Evolutionary conservation across 1,284 basidiomycete species (phyloP).

Genomic region (Ceratorhiza oryzae-sativae): DNA sequence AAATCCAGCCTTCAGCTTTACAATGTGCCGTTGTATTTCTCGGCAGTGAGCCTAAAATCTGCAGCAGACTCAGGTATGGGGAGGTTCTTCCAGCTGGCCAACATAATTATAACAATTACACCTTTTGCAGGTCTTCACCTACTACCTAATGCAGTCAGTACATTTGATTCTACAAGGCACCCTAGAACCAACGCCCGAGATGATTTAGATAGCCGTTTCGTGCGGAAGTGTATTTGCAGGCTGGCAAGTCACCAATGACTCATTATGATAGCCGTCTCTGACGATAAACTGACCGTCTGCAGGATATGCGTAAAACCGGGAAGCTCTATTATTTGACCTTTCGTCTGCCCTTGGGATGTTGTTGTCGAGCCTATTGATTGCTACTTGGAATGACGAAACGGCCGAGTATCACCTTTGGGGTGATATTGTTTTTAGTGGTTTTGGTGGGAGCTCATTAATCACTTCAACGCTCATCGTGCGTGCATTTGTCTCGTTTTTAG

Average conservation of each 20-base stretch:
- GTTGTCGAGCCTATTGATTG: constrained; percentile 60
- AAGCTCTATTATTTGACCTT: constrained; percentile 78
- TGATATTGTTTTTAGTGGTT: constrained; percentile 78
- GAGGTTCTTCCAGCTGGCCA: constrained; percentile 44
- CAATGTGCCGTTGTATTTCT: constrained; percentile 87
- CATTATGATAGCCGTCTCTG: too few relatives aligned
- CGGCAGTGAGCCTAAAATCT: constrained; percentile 78
- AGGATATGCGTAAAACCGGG: constrained; percentile 76
- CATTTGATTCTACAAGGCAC: neutral
- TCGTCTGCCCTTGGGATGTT: constrained; percentile 63
- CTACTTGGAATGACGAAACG: constrained; percentile 68
- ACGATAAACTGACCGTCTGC: neutral
- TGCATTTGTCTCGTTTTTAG: constrained; percentile 36
- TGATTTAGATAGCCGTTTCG: constrained; percentile 71
- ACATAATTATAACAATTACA: neutral
- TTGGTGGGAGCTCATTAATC: constrained; percentile 83
- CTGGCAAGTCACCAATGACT: constrained; percentile 59
- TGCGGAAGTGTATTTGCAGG: constrained; percentile 84
- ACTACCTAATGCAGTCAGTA: constrained; percentile 46
- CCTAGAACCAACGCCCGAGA: neutral
- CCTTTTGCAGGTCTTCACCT: constrained; percentile 30
- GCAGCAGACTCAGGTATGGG: constrained; percentile 70
- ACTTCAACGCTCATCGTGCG: constrained; percentile 82
- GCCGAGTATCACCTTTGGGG: constrained; percentile 73
- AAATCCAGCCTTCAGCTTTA: constrained; percentile 61